Evolutionary conservation across 2,329 filamentous ascomycete genomes (phyloP).

Genomic region (Aspergillus caelatus): DNA sequence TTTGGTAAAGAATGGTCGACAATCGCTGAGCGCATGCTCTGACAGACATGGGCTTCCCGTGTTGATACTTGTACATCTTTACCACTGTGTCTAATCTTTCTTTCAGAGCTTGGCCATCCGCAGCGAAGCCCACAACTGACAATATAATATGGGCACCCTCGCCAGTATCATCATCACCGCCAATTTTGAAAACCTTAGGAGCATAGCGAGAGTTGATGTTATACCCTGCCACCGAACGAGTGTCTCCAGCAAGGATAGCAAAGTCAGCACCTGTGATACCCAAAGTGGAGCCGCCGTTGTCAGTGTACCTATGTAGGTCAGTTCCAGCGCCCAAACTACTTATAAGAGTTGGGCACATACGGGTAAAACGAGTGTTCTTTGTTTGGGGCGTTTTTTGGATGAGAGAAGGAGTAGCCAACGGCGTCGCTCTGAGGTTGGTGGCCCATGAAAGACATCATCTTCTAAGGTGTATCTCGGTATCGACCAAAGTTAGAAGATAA

Average conservation of each 20-base stretch:
- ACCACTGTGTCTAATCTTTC: slow-evolving; percentile 92
- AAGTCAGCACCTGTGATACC: slow-evolving; percentile 94
- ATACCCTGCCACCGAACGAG: slow-evolving; percentile 92
- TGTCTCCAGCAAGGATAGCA: slow-evolving; percentile 95
- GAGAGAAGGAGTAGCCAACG: slow-evolving; percentile 64
- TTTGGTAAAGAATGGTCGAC: slow-evolving; percentile 92
- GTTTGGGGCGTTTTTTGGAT: slow-evolving; percentile 52
- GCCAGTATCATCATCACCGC: slow-evolving; percentile 83
- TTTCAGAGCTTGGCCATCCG: slow-evolving; percentile 90
- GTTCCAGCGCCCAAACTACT: neutral
- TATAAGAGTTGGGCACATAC: slow-evolving; percentile 55
- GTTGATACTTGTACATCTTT: slow-evolving; percentile 99
- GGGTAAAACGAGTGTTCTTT: slow-evolving; percentile 83
- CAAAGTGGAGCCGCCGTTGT: slow-evolving; percentile 95
- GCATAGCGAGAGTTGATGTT: slow-evolving; percentile 97
- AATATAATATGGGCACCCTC: slow-evolving; percentile 84
- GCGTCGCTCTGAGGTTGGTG: slow-evolving; percentile 53
- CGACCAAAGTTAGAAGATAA: neutral
- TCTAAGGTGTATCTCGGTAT: slow-evolving; percentile 18
- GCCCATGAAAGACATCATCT: slow-evolving; percentile 59
- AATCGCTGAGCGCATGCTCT: slow-evolving; percentile 93
- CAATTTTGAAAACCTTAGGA: slow-evolving; percentile 97
- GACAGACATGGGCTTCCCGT: slow-evolving; percentile 94
- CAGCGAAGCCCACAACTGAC: slow-evolving; percentile 93
- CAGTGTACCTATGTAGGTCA: slow-evolving; percentile 69